A percentile compares a stretch with the other conserved stretches of the same genome.
Conservation (phyloP, 108 stramenopile species). For the Nannochloropsis salina region DNA sequence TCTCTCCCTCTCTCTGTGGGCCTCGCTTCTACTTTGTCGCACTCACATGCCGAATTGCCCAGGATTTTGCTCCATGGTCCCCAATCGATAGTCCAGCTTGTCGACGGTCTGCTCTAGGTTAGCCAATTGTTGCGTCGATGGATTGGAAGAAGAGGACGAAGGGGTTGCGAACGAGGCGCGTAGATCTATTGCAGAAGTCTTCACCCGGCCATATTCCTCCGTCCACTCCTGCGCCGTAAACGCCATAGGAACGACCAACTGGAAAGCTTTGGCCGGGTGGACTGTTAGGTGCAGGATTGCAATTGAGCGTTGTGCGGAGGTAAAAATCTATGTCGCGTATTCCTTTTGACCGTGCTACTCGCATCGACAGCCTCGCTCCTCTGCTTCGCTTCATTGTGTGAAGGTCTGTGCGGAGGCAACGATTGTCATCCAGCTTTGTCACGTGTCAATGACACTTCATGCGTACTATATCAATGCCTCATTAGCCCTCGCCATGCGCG, state of each 20-base stretch:
- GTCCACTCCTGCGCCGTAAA: not conserved
- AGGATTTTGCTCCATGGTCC: not conserved
- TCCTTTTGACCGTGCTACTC: too few species aligned
- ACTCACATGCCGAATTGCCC: not conserved
- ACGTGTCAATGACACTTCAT: too few species aligned
- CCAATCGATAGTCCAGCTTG: not conserved
- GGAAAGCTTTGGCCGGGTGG: too few species aligned
- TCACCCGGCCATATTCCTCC: not conserved
- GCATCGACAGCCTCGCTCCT: too few species aligned
- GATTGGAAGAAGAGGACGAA: not conserved
- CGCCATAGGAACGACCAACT: not conserved
- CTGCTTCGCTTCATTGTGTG: too few species aligned
- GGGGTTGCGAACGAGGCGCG: not conserved
- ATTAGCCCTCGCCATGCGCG: too few species aligned
- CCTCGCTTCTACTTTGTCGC: not conserved
- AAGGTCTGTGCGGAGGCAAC: too few species aligned
- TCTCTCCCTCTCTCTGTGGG: not conserved
- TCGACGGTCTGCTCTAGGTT: not conserved
- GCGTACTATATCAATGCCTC: too few species aligned
- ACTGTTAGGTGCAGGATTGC: too few species aligned
- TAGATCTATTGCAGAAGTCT: not conserved
- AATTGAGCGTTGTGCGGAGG: too few species aligned
- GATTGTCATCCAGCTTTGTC: too few species aligned
- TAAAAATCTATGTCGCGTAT: too few species aligned
- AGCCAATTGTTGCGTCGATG: not conserved